Evolutionary conservation across 805 yeast genomes (phyloP), one percentile per base, ranked within the genome.

Genomic region (Ogataea henricii): DNA sequence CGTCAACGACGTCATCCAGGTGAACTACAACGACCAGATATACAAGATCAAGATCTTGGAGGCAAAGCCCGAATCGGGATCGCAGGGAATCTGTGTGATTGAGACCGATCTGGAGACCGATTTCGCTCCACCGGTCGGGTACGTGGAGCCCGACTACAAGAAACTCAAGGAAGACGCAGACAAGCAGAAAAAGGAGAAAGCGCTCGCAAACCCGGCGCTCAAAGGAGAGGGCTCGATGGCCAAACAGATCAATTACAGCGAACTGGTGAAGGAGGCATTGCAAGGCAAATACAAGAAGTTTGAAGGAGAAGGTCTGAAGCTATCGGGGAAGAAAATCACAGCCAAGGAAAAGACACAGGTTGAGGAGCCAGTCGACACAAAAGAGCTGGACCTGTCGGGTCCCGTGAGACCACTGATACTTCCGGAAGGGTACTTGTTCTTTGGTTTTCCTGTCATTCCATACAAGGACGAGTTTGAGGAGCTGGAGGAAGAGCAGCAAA

Each of bases 51-150:
- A 83, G 62, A 91, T 94, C 16, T 70, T 92, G 39, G 97, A 94
- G 59, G 88, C 82, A 22, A 88, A 88, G 59, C 98, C 98, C 0
- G 87, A 85, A 44, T 74, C 81, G 1, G 57, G 66, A 6, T 69
- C 72, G 6, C 70, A 78, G 27, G 87, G 96, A 49, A 85, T 92
- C 12, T 92, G 97, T 73, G 97, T 94, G 4, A 89, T 94, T 22
- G 99, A 94, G 64, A 94, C 99, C 0, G 99, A 94, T 70, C 74
- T 94, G 52, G 96, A 89, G 49, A 96, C 97, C 0, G 99, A 94
- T 63, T 94, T 94, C 72, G 98, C 97, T 1, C 96, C 99, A 2
- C 99, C 99, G 0, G 96, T 92, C 4, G 99, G 99, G 0, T 94
- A 94, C 64, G 96, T 88, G 16, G 98, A 92, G 63, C 97, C 97